Evolutionary conservation across 2,329 filamentous ascomycete genomes (phyloP), one percentile per base, ranked within the genome.

Genomic region (Pseudogymnoascus sp.): DNA sequence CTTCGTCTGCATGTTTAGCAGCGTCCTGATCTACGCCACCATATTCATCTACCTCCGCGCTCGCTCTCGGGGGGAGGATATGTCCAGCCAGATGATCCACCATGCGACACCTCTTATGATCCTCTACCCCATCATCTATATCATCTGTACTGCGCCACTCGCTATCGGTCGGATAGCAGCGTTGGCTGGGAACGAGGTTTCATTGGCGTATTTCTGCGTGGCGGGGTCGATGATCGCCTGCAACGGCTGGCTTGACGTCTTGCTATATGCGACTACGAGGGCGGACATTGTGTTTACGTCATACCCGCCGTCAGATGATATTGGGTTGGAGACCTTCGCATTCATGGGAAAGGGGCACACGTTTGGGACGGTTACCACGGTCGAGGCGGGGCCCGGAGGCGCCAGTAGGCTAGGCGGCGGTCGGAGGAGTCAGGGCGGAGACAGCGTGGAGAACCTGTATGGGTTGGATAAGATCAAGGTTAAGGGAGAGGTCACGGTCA

Each of bases 1-100:
- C 62, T 88, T 83, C 67, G 65, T 78, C 33, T 75, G 77, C 64
- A 77, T 83, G 68, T 81, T 82, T 68, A 75, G 76, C 5, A 82
- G 78, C 16, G 71, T 83, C 5, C 28, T 81, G 33, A 76, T 82
- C 63, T 84, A 84, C 70, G 67, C 74, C 24, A 62, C 75, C 43
- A 67, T 61, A 28, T 40, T 64, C 33, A 35, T 50, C 53, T 63
- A 14, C 61, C 1, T 64, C 5, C 56, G 60, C 61, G 28, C 24
- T n/a, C 46, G 40, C 22, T 24, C 22, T 11, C n/a, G 22, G 11
- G n/a, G 33, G 7, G n/a, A 40, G 7, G 37, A 16, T 40, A 40
- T 40, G n/a, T 16, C 37, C n/a, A 16, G 37, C 37, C n/a, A 40
- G 37, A 40, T 40, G 37, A 40, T 40, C 37, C 37, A 37, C 37